Conservation (phyloP, 805 yeast species). For the Wickerhamiella brachini region DNA sequence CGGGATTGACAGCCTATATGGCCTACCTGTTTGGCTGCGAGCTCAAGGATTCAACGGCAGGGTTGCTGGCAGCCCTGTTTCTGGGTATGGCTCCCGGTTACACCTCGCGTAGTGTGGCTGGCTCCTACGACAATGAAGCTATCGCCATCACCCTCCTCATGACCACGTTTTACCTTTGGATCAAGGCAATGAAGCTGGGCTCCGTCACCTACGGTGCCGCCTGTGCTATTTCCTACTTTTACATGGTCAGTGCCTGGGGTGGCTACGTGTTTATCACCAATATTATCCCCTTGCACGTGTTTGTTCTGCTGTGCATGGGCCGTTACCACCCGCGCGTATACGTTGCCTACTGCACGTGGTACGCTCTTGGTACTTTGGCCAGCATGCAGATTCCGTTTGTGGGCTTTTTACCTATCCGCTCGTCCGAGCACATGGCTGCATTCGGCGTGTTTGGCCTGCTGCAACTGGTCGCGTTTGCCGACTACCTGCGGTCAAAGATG, state of each 20-base stretch:
- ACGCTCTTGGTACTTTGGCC: constrained; percentile 90
- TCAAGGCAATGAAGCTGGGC: constrained; percentile 83
- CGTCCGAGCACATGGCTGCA: constrained; percentile 97
- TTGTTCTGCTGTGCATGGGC: constrained; percentile 85
- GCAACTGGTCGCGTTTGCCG: constrained; percentile 79
- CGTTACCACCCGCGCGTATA: constrained; percentile 73
- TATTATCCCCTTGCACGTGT: constrained; percentile 89
- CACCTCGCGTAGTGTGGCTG: constrained; percentile 96
- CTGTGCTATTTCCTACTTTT: constrained; percentile 82
- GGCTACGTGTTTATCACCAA: constrained; percentile 98
- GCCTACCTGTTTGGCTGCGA: constrained; percentile 80
- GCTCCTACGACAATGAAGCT: constrained; percentile 97
- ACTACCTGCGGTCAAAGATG: constrained; percentile 61
- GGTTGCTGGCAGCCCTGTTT: constrained; percentile 81
- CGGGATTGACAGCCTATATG: constrained; percentile 81
- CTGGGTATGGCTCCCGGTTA: constrained; percentile 98
- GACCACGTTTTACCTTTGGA: constrained; percentile 94
- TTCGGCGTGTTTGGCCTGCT: constrained; percentile 92
- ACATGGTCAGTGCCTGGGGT: constrained; percentile 99
- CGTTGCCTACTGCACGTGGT: constrained; percentile 93
- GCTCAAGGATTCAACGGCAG: constrained; percentile 81
- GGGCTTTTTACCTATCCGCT: constrained; percentile 90
- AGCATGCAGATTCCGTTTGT: constrained; percentile 99
- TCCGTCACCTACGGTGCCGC: constrained; percentile 71
- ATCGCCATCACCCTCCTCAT: constrained; percentile 90